These are phyloP conservation scores for Leccinum broughii DNA, from an alignment of 768 basidiomycete genomes.

Conservation along the genomic window DNA sequence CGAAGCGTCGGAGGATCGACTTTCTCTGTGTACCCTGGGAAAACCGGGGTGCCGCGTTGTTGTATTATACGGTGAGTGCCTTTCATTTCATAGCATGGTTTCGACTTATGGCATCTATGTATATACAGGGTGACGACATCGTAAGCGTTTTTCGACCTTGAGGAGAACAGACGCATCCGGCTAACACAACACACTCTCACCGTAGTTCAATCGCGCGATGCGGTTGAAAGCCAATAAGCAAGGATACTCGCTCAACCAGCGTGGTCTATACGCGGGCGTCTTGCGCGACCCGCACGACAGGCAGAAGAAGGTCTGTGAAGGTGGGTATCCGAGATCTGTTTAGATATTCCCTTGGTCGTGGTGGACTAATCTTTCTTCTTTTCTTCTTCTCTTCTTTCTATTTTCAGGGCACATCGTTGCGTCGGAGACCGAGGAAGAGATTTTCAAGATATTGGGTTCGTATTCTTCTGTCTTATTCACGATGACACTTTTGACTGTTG, in stretches of 20 bases:
- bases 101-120: not conserved
- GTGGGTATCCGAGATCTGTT: constrained; percentile 32
- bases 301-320: constrained; percentile 58
- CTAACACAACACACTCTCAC: not conserved
- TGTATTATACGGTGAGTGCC: constrained; percentile 85
- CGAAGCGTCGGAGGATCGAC: constrained; percentile 74
- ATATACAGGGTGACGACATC: constrained; percentile 80
- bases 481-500: not conserved
- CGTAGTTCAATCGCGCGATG: constrained; percentile 87
- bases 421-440: constrained; percentile 83
- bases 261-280: constrained; percentile 73
- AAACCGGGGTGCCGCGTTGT: constrained; percentile 76
- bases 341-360: not conserved
- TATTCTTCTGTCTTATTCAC: not conserved
- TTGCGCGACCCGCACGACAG: constrained; percentile 67
- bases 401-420: constrained; percentile 64
- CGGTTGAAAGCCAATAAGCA: constrained; percentile 78
- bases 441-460: constrained; percentile 69
- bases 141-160: constrained; percentile 42
- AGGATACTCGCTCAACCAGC: constrained; percentile 87
- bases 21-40: constrained; percentile 81
- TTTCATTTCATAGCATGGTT: constrained; percentile 1
- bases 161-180: not conserved
- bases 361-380: not conserved
- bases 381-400: not conserved